Conservation (phyloP, 2,329 filamentous ascomycete species). For the Exophiala viscosa region DNA sequence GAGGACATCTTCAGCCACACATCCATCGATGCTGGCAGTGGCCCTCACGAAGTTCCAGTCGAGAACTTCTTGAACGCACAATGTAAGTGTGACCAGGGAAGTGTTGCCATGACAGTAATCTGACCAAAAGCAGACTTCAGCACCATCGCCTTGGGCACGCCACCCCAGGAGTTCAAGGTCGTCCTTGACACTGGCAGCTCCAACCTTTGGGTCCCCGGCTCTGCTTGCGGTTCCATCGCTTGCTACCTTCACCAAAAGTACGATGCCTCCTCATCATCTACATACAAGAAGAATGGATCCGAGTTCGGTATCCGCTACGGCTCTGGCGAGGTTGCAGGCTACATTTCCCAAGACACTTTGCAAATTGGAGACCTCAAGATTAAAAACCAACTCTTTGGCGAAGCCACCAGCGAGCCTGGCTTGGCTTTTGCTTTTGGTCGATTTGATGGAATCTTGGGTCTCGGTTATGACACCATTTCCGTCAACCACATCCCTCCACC, state of each 20-base stretch:
- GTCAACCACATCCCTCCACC: conserved; percentile 93
- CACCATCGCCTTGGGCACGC: conserved; percentile 87
- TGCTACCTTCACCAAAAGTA: conserved; percentile 98
- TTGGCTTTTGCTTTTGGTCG: conserved; percentile 96
- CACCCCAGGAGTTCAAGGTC: conserved; percentile 94
- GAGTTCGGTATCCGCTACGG: conserved; percentile 93
- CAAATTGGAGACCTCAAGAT: conserved; percentile 85
- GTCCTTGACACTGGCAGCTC: conserved; percentile 97
- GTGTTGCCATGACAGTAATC: background rate
- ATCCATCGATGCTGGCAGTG: conserved; percentile 57
- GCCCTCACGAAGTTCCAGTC: conserved; percentile 74
- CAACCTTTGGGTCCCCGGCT: conserved; percentile 96
- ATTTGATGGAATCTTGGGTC: conserved; percentile 93
- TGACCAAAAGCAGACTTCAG: conserved; percentile 71
- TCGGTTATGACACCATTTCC: conserved; percentile 94
- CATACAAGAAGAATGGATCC: conserved; percentile 90
- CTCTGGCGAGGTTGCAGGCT: conserved; percentile 89
- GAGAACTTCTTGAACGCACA: conserved; percentile 99
- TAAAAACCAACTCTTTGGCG: conserved; percentile 89
- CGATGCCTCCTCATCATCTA: conserved; percentile 81
- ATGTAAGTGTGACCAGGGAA: conserved; percentile 65
- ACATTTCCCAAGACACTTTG: conserved; percentile 83
- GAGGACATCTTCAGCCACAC: conserved; percentile 75
- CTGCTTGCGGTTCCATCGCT: conserved; percentile 87
- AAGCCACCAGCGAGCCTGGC: conserved; percentile 92